These are phyloP conservation scores for Pelargonium nanum DNA, from an alignment of 345 rosid genomes.

Conservation along the genomic window DNA sequence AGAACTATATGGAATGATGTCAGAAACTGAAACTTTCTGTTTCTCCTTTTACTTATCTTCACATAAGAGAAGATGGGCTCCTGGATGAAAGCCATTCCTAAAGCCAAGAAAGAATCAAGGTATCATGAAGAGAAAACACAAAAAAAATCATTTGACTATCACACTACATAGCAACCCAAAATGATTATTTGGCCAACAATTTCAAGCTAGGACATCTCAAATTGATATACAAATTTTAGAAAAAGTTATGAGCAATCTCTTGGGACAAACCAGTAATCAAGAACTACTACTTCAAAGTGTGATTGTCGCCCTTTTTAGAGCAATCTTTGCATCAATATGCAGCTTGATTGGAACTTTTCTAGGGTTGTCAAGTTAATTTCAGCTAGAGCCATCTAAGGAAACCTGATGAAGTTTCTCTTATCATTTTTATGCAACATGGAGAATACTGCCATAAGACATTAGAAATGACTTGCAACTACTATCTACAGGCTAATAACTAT, in stretches of 20 bases:
- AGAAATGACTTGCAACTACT: neutral
- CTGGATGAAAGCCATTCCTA: too few relatives aligned
- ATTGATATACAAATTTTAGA: too few relatives aligned
- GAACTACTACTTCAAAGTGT: too few relatives aligned
- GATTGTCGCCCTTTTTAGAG: too few relatives aligned
- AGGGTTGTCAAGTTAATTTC: neutral
- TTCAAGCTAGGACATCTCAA: too few relatives aligned
- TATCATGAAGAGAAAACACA: neutral
- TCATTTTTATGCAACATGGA: too few relatives aligned
- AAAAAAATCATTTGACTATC: neutral
- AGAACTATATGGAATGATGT: neutral
- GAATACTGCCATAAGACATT: neutral
- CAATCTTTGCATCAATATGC: neutral
- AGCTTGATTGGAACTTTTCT: neutral
- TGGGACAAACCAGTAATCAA: too few relatives aligned
- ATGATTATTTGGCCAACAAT: neutral
- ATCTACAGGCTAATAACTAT: neutral
- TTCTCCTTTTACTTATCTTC: neutral
- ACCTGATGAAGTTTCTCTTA: neutral
- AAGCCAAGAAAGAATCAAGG: neutral
- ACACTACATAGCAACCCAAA: neutral
- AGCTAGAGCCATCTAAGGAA: neutral
- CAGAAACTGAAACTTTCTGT: neutral
- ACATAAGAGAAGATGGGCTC: neutral
- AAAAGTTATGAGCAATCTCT: too few relatives aligned